Evolutionary conservation across 805 yeast genomes (phyloP).

Genomic region (Candida nemodendra): DNA sequence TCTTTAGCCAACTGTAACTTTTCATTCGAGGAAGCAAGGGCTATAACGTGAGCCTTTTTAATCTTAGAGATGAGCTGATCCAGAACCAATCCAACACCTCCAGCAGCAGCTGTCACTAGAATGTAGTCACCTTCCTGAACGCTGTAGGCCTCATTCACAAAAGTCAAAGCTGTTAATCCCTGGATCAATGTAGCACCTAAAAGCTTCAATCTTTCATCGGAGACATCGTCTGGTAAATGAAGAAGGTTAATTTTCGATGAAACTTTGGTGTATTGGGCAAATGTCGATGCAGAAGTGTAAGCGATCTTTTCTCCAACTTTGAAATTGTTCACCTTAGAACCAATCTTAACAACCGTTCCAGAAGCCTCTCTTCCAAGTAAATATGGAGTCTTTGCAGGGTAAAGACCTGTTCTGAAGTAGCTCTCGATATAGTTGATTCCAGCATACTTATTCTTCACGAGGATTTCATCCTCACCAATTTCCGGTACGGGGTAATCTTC

Average conservation of each 20-base stretch:
- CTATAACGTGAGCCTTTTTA: slow-evolving; percentile 80
- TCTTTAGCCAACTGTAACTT: slow-evolving; percentile 64
- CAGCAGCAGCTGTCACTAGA: slow-evolving; percentile 91
- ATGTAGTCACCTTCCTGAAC: slow-evolving; percentile 70
- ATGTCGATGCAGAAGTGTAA: slow-evolving; percentile 50
- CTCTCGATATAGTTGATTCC: slow-evolving; percentile 85
- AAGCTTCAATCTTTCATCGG: slow-evolving; percentile 49
- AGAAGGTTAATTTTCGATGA: slow-evolving; percentile 36
- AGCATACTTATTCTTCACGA: slow-evolving; percentile 70
- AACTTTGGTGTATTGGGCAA: slow-evolving; percentile 71
- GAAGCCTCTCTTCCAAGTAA: slow-evolving; percentile 69
- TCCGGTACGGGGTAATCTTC: slow-evolving; percentile 60
- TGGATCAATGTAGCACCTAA: slow-evolving; percentile 66
- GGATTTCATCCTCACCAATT: slow-evolving; percentile 53
- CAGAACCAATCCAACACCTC: slow-evolving; percentile 82
- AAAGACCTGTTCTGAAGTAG: slow-evolving; percentile 78
- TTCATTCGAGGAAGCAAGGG: slow-evolving; percentile 75
- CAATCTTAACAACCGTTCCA: slow-evolving; percentile 67
- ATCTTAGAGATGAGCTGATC: slow-evolving; percentile 55
- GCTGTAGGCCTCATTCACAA: slow-evolving; percentile 61
- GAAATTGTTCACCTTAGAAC: slow-evolving; percentile 52
- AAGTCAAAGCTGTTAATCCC: slow-evolving; percentile 77
- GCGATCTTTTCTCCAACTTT: slow-evolving; percentile 72
- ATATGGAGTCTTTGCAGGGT: slow-evolving; percentile 60
- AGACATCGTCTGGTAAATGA: slow-evolving; percentile 47